Evolutionary conservation across 2,329 filamentous ascomycete genomes (phyloP).

Genomic region (Tolypocladium pustulatum): DNA sequence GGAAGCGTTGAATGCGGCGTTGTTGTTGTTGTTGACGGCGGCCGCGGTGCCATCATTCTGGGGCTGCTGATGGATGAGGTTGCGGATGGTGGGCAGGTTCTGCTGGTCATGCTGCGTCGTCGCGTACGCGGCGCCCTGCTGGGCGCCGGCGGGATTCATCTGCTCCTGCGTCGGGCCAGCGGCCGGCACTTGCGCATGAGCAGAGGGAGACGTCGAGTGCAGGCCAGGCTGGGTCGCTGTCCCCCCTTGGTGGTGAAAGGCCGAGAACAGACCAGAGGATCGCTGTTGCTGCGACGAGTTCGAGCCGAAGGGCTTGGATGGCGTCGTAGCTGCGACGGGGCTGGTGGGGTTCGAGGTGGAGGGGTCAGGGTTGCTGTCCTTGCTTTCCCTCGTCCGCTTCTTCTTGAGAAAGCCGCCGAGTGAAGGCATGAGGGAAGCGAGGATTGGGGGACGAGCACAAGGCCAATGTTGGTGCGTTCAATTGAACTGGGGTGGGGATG

Average conservation of each 20-base stretch:
- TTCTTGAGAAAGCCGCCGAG: constrained; percentile 96
- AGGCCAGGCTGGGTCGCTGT: constrained; percentile 5
- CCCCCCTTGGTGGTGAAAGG: constrained; percentile 6
- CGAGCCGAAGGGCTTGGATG: constrained; percentile 37
- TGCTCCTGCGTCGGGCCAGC: constrained; percentile 14
- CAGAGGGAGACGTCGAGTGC: constrained; percentile 8
- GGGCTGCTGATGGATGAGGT: constrained; percentile 56
- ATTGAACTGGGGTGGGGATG: background rate
- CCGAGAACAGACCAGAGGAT: constrained; percentile 12
- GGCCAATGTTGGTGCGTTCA: constrained; percentile 1
- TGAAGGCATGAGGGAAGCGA: constrained; percentile 61
- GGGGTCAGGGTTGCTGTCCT: constrained; percentile 42
- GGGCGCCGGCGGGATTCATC: constrained; percentile 15
- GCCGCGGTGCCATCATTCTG: constrained; percentile 28
- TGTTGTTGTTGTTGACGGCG: constrained; percentile 8
- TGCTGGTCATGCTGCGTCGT: constrained; percentile 39
- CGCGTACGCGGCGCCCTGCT: constrained; percentile 13
- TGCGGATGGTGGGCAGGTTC: constrained; percentile 72
- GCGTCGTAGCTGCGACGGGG: constrained; percentile 48
- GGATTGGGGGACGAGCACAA: constrained; percentile 1
- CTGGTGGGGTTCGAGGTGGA: constrained; percentile 56
- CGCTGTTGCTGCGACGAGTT: constrained; percentile 14
- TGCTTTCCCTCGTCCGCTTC: constrained; percentile 92
- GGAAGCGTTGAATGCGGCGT: constrained; percentile 10
- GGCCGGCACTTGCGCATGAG: constrained; percentile 9